A percentile compares a stretch with the other conserved stretches of the same genome.
Evolutionary conservation across 176 grass and related monocot species (phyloP).

Genomic region (Tuctoria greenei): DNA sequence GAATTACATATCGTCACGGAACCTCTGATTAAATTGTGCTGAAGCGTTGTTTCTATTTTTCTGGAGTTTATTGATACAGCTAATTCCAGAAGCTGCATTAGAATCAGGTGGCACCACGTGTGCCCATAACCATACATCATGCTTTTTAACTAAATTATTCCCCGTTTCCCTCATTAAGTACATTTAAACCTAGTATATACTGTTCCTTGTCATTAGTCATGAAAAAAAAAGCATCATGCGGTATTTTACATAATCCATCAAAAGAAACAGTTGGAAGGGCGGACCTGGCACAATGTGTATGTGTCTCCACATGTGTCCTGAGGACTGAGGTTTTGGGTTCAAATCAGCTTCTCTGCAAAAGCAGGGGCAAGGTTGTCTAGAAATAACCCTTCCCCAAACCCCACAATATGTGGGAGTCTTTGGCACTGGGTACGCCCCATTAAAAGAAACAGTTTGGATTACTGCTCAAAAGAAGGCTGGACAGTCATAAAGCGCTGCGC

Average conservation of each 20-base stretch:
- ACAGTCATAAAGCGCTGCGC: not conserved
- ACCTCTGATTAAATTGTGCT: not conserved
- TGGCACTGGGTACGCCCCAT: too few relatives aligned
- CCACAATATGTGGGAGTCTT: too few relatives aligned
- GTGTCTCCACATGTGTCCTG: too few relatives aligned
- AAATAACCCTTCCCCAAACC: too few relatives aligned
- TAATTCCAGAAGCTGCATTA: constrained; percentile 14
- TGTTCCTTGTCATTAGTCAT: not conserved
- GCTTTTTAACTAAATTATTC: not conserved
- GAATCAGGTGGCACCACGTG: not conserved
- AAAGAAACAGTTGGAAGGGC: not conserved
- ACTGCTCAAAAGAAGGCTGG: not conserved
- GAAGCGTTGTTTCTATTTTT: not conserved
- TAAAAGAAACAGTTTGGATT: not conserved
- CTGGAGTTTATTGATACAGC: constrained; percentile 17
- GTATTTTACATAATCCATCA: not conserved
- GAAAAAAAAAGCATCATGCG: not conserved
- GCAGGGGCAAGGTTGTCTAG: too few relatives aligned
- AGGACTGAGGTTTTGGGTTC: too few relatives aligned
- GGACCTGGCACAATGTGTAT: too few relatives aligned
- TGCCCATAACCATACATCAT: not conserved
- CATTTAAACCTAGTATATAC: not conserved
- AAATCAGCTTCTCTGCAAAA: too few relatives aligned
- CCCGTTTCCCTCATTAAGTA: not conserved
- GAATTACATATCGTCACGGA: not conserved